These are phyloP conservation scores for Fomitopsis schrenkii DNA, from an alignment of 1,284 basidiomycete species.

Conservation along the genomic window DNA sequence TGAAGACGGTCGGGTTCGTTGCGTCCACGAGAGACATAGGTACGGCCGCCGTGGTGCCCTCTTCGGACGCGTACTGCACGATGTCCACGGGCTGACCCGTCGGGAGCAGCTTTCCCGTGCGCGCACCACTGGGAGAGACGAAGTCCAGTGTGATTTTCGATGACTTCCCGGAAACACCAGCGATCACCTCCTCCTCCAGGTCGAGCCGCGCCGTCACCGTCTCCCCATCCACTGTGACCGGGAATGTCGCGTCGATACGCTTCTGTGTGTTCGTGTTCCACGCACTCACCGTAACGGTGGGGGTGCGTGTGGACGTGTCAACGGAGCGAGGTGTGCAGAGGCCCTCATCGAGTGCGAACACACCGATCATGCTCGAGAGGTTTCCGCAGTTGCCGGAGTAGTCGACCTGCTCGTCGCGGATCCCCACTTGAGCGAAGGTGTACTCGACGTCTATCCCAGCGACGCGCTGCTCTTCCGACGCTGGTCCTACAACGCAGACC, in stretches of 20 bases:
- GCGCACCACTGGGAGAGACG: slow-evolving; percentile 59
- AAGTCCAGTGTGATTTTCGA: slow-evolving; percentile 68
- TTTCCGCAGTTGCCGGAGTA: slow-evolving; percentile 71
- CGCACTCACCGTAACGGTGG: slow-evolving; percentile 49
- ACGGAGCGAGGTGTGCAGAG: slow-evolving; percentile 35
- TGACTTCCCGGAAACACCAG: slow-evolving; percentile 63
- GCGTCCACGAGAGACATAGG: slow-evolving; percentile 62
- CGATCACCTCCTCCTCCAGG: slow-evolving; percentile 46
- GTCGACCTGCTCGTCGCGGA: slow-evolving; percentile 55
- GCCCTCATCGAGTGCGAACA: slow-evolving; percentile 60
- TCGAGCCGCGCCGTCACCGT: slow-evolving; percentile 40
- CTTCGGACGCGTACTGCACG: slow-evolving; percentile 30
- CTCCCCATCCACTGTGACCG: slow-evolving; percentile 31
- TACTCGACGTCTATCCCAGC: slow-evolving; percentile 56
- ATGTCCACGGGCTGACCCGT: slow-evolving; percentile 47
- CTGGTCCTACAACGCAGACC: slow-evolving; percentile 63
- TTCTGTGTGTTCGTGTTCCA: slow-evolving; percentile 71
- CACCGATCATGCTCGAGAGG: slow-evolving; percentile 62
- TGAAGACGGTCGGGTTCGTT: slow-evolving; percentile 70
- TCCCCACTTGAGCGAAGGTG: slow-evolving; percentile 56
- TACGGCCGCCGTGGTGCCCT: slow-evolving; percentile 7
- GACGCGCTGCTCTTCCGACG: slow-evolving; percentile 34
- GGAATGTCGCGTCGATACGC: slow-evolving; percentile 63
- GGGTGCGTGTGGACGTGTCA: slow-evolving; percentile 11
- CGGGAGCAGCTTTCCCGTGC: slow-evolving; percentile 68